phyloP scores from a whole-genome alignment of 1,139 yeast genomes.

The Hanseniaspora gamundiae region DNA sequence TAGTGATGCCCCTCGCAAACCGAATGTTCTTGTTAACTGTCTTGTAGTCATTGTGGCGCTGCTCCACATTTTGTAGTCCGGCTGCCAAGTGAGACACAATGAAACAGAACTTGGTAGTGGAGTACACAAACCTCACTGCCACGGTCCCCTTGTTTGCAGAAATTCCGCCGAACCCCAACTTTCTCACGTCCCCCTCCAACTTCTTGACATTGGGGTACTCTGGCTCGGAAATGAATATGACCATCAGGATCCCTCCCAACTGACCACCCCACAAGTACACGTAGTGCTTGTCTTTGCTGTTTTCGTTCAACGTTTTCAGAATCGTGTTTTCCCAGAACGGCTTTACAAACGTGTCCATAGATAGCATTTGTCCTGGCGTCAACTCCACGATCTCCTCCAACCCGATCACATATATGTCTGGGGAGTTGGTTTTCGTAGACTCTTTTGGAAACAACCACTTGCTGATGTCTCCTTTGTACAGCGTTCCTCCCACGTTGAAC shows the following conservation, averaged over 20 bases:
- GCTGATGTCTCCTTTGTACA: conserved; percentile 38
- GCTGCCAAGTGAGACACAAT: conserved; percentile 94
- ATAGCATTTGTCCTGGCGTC: conserved; percentile 80
- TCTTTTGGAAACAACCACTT: conserved; percentile 45
- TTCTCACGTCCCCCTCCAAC: conserved; percentile 69
- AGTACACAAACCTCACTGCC: conserved; percentile 67
- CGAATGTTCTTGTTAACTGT: conserved; percentile 67
- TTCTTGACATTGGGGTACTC: conserved; percentile 55
- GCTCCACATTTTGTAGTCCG: conserved; percentile 72
- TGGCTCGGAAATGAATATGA: conserved; percentile 56
- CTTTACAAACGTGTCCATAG: conserved; percentile 62
- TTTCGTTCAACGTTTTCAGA: conserved; percentile 39
- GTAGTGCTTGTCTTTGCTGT: conserved; percentile 37
- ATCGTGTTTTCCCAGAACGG: conserved; percentile 71
- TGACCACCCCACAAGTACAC: conserved; percentile 75
- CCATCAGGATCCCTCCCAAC: conserved; percentile 79
- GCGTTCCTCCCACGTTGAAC: conserved; percentile 57
- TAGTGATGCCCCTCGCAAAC: conserved; percentile 56
- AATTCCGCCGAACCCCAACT: conserved; percentile 87
- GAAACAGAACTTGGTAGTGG: conserved; percentile 68
- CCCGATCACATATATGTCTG: conserved; percentile 69
- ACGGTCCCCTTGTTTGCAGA: conserved; percentile 90
- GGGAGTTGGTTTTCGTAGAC: conserved; percentile 3
- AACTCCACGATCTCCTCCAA: conserved; percentile 88
- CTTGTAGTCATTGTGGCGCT: conserved; percentile 78